A percentile compares a stretch with the other conserved stretches of the same genome.
Conservation (phyloP, 2,329 filamentous ascomycete genomes). For the Cercospora sp. region DNA sequence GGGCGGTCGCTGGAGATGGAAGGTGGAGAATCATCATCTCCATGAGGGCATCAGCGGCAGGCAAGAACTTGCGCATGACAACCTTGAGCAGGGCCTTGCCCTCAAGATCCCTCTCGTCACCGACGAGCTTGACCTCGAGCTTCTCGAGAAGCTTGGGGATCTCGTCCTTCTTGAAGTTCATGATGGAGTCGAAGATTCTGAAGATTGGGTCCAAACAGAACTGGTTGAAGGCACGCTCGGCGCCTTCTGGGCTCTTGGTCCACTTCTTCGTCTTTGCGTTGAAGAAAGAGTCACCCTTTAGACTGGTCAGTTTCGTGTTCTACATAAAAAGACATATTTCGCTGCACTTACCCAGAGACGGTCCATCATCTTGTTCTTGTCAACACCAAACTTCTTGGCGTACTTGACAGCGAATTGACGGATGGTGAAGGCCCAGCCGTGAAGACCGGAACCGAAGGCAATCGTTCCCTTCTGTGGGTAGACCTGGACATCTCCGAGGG, state of each 20-base stretch:
- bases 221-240: conserved; percentile 99
- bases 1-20: conserved; percentile 90
- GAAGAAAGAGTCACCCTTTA: conserved; percentile 94
- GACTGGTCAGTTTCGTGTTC: conserved; percentile 24
- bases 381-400: conserved; percentile 99
- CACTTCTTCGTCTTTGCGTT: conserved; percentile 99
- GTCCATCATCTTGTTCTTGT: conserved; percentile 99
- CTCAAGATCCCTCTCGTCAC: conserved; percentile 88
- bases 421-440: conserved; percentile 99
- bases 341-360: conserved; percentile 80
- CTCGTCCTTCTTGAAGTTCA: conserved; percentile 99
- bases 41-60: conserved; percentile 93
- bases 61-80: conserved; percentile 98
- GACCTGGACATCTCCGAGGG: conserved; percentile 96
- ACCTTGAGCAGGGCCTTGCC: conserved; percentile 98
- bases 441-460: conserved; percentile 98
- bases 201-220: conserved; percentile 99
- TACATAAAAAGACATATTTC: not conserved
- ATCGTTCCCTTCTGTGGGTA: conserved; percentile 97
- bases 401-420: conserved; percentile 95
- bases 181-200: conserved; percentile 94
- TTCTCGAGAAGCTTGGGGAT: conserved; percentile 79
- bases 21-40: conserved; percentile 99
- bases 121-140: conserved; percentile 86
- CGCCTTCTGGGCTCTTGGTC: conserved; percentile 89